Base-by-base conservation (phyloP, 2,329 filamentous ascomycete species). In the Aspergillus ochraceoroseus region DNA sequence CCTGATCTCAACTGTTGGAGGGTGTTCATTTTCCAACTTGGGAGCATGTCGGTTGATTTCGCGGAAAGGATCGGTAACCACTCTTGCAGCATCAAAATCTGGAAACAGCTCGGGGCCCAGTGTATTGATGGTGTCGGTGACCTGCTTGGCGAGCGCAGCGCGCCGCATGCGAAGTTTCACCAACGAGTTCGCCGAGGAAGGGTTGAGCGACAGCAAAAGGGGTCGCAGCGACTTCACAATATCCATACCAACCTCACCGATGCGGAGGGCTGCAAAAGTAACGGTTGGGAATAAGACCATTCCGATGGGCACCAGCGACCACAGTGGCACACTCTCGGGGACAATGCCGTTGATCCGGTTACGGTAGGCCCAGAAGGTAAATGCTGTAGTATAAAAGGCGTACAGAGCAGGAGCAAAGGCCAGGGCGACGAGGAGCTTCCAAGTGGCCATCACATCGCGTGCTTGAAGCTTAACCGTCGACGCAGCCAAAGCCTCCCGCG, bases 231-330 rank as follows among this genome's bases (percentile, higher is more conserved):
- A 96, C 67, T 96, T 98, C 70, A 92, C 72, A 41, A 98, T 95
- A 60, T 98, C 92, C 88, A 98, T 95, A 37, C 90, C 92, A n/a
- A 94, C 83, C 68, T 98, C 92, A 32, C 92, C 92, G 52, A 96
- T 94, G 7, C 92, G 83, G 37, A 98, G 80, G 5, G 92, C 87
- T 3, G 88, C 89, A 63, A 94, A 95, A 0, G 89, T 95, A 54
- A 95, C 84, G 15, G 81, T 77, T 4, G 89, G 85, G 72, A 95
- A 95, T 51, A 94, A 70, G 32, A 87, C 73, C 70, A 86, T 82
- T 34, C 88, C 85, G 26, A 80, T 77, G 7, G 87, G 62, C 48
- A 89, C 80, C 7, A 94, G 77, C 14, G 80, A 62, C 79, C 83
- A 94, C 42, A 89, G 75, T 1, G 89, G 86, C 20, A 95, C 77